Percentiles rank a stretch among this genome's conserved stretches.
phyloP scores from a whole-genome alignment of 495 filamentous ascomycete genomes.

The Aspergillus indologenus region DNA sequence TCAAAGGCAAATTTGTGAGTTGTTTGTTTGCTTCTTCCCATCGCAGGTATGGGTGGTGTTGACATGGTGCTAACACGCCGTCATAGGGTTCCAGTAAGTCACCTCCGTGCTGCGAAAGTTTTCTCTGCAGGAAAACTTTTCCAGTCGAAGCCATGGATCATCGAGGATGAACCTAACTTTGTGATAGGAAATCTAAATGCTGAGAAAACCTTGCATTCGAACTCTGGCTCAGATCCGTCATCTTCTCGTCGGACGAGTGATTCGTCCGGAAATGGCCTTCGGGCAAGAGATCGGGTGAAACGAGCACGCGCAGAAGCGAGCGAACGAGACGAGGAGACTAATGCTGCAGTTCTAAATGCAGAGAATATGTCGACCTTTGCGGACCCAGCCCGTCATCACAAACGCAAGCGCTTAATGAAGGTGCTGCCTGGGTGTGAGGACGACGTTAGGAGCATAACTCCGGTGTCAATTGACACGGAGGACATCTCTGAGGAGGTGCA shows the following conservation, averaged over 20 bases:
- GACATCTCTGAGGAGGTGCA: conserved; percentile 48
- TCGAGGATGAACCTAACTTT: background rate
- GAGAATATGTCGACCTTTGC: too few species aligned
- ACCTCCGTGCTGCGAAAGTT: background rate
- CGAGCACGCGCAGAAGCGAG: background rate
- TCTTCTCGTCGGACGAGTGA: background rate
- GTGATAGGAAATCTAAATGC: background rate
- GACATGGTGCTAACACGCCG: too few species aligned
- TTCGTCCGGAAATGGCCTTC: background rate
- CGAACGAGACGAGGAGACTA: background rate
- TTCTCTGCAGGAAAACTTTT: background rate
- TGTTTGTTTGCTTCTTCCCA: background rate
- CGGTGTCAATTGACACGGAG: conserved; percentile 38
- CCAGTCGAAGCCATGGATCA: background rate
- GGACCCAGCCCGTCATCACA: conserved; percentile 16
- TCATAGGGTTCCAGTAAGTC: background rate
- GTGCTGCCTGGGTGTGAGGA: conserved; percentile 18
- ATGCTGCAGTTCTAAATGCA: background rate
- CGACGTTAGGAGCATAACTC: conserved; percentile 19
- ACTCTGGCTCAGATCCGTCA: background rate
- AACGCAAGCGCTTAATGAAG: conserved; percentile 25
- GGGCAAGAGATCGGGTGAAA: background rate
- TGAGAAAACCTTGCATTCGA: background rate
- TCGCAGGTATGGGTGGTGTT: background rate
- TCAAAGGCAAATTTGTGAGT: conserved; percentile 38